Evolutionary conservation across 345 rosid genomes (phyloP).

Genomic region (Sisymbrium altissimum): DNA sequence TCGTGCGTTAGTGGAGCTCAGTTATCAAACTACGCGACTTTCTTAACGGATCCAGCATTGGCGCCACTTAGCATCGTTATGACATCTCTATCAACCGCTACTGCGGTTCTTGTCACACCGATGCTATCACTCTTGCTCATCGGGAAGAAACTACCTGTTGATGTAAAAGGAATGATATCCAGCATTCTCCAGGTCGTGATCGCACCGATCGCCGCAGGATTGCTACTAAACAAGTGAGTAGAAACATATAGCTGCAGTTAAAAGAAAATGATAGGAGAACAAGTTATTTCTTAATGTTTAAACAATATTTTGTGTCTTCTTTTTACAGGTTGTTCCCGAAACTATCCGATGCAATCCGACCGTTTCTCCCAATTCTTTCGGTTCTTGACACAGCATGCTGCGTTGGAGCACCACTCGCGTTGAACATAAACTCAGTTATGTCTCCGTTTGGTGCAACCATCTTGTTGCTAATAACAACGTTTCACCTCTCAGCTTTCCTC

Average conservation of each 20-base stretch:
- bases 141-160: constrained; percentile 85
- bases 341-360: constrained; percentile 59
- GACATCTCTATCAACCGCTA: constrained; percentile 88
- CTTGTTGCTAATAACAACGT: constrained; percentile 46
- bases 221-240: constrained; percentile 75
- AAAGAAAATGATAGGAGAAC: not conserved
- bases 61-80: constrained; percentile 94
- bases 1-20: constrained; percentile 98
- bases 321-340: constrained; percentile 64
- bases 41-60: constrained; percentile 70
- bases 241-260: not conserved
- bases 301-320: constrained; percentile 3
- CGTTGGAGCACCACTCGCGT: constrained; percentile 88
- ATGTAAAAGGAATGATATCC: constrained; percentile 88
- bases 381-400: constrained; percentile 85
- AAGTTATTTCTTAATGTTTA: not conserved
- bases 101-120: constrained; percentile 83
- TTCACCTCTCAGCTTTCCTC: constrained; percentile 74
- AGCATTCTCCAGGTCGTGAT: constrained; percentile 89
- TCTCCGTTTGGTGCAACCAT: constrained; percentile 71
- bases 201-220: constrained; percentile 74
- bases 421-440: constrained; percentile 65
- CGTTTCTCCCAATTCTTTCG: constrained; percentile 69
- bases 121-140: constrained; percentile 77
- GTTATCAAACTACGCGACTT: constrained; percentile 90